Evolutionary conservation across 2,329 filamentous ascomycete genomes (phyloP), one percentile per base, ranked within the genome.

Genomic region (Nannizziopsis arthrosporioides): DNA sequence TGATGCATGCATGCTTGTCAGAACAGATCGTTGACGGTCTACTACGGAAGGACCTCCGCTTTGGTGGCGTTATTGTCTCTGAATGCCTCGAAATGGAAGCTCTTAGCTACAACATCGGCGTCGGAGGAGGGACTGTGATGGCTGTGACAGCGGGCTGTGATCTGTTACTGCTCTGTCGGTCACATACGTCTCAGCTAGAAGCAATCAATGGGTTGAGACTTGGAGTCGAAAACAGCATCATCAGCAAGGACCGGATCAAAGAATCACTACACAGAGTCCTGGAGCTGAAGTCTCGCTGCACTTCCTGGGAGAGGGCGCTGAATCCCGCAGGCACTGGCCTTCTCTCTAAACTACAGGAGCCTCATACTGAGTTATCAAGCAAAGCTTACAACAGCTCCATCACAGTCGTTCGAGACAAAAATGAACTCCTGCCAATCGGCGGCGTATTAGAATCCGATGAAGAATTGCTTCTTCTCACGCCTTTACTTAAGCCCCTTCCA

Each of bases 21-120:
- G 84, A 95, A 56, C 87, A 94, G 63, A 87, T 96, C 1, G 88
- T 96, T 2, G 85, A 94, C 59, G 87, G 92, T 50, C 69, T 95
- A 17, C 72, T 96, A 2, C 78, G 90, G n/a, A 83, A 84, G 51
- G 88, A 95, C 55, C 76, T 96, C 18, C 84, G 84, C 2, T 96
- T 96, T 58, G 78, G 86, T 43, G 90, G 90, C 1, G 89, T 96
- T 2, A 88, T 92, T 18, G 87, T 96, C 43, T 95, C 89, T 0
- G 90, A 96, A 61, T 96, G 90, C 56, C 70, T 96, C 6, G 90
- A 95, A 63, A 96, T 96, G 90, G 89, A 95, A 60, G 88, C 89
- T 0, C 75, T 96, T 7, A 92, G 87, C 54, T 86, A 94, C 61
- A 93, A 95, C 58, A 92, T 96, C 43, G 90, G 90, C n/a, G 88